Evolutionary conservation across 345 rosid genomes (phyloP), one percentile per base, ranked within the genome.

Genomic region (Pistacia vera): DNA sequence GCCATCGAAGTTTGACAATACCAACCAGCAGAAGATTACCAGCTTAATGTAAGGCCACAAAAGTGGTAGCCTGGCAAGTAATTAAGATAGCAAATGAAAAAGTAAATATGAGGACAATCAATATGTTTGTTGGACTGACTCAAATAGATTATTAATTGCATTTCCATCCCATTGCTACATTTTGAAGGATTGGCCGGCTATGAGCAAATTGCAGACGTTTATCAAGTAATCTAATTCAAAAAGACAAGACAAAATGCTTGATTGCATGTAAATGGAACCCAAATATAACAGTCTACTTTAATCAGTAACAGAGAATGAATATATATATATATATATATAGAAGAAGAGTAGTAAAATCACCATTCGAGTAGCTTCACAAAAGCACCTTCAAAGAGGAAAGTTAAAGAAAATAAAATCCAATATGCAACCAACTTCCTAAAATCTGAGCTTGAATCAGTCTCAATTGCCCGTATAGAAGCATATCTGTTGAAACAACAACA

Each of bases 381-480:
- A 61, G 84, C 69, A n/a, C n/a, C n/a, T n/a, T n/a, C n/a, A 28
- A n/a, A n/a, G n/a, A n/a, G n/a, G n/a, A 78, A 73, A 66, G 82
- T 66, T 60, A 79, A n/a, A n/a, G n/a, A n/a, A n/a, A n/a, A n/a
- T n/a, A n/a, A n/a, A n/a, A n/a, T n/a, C n/a, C n/a, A 85, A n/a
- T n/a, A n/a, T n/a, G n/a, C n/a, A n/a, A n/a, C n/a, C n/a, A n/a
- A 30, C 57, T 82, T 85, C 77, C 28, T 72, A 62, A 57, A 58
- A 25, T 80, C 80, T 14, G 78, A 44, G n/a, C 20, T 75, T 1
- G 83, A 78, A 70, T 82, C 70, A 38, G 70, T 68, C 80, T 82
- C 85, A 11, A 82, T 75, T 52, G 88, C 85, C 54, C 36, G 71
- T 75, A 80, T 75, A 2, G 88, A 85, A 66, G 80, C 83, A 73